Base-by-base conservation (phyloP, 805 yeast genomes). In the Zygoascus bituminiphila region DNA sequence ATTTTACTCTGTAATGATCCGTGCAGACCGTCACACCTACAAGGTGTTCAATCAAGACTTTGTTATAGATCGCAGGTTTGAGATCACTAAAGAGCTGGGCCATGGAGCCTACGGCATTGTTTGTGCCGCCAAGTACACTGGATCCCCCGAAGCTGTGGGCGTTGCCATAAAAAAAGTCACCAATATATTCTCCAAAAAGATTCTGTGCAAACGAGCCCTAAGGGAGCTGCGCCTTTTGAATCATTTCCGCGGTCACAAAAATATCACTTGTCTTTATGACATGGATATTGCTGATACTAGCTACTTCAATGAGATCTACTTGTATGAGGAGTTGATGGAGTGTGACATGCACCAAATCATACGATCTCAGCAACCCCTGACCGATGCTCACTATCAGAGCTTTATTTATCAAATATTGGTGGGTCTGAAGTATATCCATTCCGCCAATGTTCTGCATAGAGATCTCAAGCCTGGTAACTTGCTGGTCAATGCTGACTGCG, bases 21-120 rank as follows among this genome's bases (percentile, higher is more conserved):
- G 46, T 17, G 52, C 56, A n/a, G 62, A 59, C 21, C 38, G 69
- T 25, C 64, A 62, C 52, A 70, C 75, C 12, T 77, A 76, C 62
- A 80, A 81, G 56, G 89, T 84, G 36, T 84, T 78, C 68, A 85
- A 85, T 62, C 98, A 93, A 68, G 96, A 88, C 62, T 93, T 93
- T 65, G 79, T 89, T 39, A 89, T 93, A 49, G 98, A 93, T 65
- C 79, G 79, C 55, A 72, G 96, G 47, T 88, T 91, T 64, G 86
- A 88, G 61, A 76, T 93, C 57, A 87, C 88, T 50, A 86, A 89
- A 60, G 98, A 93, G 58, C 76, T 93, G 36, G 98, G 98, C 4
- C 97, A 93, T 59, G 98, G 98, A 10, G 98, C 98, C 0, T 93
- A 93, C 61, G 98, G 98, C 38, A 82, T 91, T 3, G 98, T 93